Evolutionary conservation across 2,329 filamentous ascomycete species (phyloP).

Genomic region (Alternaria viburni): DNA sequence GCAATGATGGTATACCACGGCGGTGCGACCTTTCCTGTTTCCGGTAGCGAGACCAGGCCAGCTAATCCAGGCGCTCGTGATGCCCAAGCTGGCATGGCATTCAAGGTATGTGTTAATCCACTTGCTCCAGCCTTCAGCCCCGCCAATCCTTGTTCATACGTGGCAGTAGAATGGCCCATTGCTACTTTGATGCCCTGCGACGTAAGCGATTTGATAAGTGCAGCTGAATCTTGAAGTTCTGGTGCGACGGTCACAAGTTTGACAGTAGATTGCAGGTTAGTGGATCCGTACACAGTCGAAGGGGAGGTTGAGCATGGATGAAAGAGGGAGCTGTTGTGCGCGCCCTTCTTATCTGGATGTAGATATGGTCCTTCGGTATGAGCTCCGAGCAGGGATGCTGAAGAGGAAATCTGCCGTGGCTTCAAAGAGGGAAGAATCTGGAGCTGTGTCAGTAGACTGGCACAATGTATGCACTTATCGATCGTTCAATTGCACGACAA

Average conservation of each 20-base stretch:
- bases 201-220: slow-evolving; percentile 53
- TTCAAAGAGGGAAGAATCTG: slow-evolving; percentile 57
- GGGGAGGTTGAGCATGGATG: slow-evolving; percentile 45
- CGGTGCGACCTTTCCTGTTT: slow-evolving; percentile 24
- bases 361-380: slow-evolving; percentile 65
- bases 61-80: slow-evolving; percentile 60
- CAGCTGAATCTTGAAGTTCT: slow-evolving; percentile 53
- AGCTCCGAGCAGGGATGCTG: slow-evolving; percentile 62
- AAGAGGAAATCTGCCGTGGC: slow-evolving; percentile 51
- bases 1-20: slow-evolving; percentile 62
- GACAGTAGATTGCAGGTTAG: slow-evolving; percentile 49
- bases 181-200: slow-evolving; percentile 54
- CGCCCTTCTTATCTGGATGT: slow-evolving; percentile 60
- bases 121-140: slow-evolving; percentile 58
- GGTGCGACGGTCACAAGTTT: slow-evolving; percentile 62
- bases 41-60: slow-evolving; percentile 48
- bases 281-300: slow-evolving; percentile 54
- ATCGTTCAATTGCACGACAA: background rate
- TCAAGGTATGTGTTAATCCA: slow-evolving; percentile 61
- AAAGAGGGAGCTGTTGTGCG: slow-evolving; percentile 58
- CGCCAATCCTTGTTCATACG: slow-evolving; percentile 53
- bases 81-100: slow-evolving; percentile 60
- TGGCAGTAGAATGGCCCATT: slow-evolving; percentile 60
- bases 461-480: background rate
- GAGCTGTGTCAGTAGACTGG: slow-evolving; percentile 7